Evolutionary conservation across 352 stramenopile genomes (phyloP).

Genomic region (Phytophthora parvispora): DNA sequence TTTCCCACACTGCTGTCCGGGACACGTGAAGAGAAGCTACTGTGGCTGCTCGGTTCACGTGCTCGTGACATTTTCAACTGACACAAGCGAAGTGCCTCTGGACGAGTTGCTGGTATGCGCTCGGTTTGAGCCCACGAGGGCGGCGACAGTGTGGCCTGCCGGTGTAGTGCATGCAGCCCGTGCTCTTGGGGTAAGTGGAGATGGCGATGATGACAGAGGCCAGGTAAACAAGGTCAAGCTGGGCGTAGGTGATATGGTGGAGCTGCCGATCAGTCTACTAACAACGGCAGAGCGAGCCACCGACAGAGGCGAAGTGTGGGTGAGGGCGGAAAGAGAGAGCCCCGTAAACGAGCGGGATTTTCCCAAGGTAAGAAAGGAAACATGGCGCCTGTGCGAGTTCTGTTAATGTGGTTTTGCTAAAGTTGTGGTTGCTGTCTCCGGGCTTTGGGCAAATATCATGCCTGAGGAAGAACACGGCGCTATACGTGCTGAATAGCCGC

Average conservation of each 20-base stretch:
- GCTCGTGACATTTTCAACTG: constrained; percentile 21
- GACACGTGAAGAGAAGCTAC: constrained; percentile 41
- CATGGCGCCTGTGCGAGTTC: too few species aligned
- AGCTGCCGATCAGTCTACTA: neutral
- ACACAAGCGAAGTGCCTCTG: neutral
- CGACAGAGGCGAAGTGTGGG: neutral
- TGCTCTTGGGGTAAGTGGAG: neutral
- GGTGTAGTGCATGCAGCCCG: neutral
- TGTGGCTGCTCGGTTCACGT: constrained; percentile 46
- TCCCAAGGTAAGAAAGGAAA: neutral
- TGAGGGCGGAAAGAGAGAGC: neutral
- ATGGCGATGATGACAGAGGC: neutral
- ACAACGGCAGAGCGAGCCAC: neutral
- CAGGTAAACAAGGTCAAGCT: neutral
- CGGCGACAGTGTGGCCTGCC: constrained; percentile 9
- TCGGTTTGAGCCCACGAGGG: constrained; percentile 32
- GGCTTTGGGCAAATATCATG: too few species aligned
- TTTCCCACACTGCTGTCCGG: constrained; percentile 51
- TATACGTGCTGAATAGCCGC: constrained; percentile 45
- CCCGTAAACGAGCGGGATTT: neutral
- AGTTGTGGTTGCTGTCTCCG: too few species aligned
- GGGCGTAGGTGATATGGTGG: neutral
- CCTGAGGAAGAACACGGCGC: constrained; percentile 30
- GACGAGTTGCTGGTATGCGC: constrained; percentile 30
- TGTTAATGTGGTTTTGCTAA: too few species aligned